Percentiles rank a stretch among this genome's conserved stretches.
Conservation (phyloP, 2,329 filamentous ascomycete genomes). For the Macroventuria anomochaeta region DNA sequence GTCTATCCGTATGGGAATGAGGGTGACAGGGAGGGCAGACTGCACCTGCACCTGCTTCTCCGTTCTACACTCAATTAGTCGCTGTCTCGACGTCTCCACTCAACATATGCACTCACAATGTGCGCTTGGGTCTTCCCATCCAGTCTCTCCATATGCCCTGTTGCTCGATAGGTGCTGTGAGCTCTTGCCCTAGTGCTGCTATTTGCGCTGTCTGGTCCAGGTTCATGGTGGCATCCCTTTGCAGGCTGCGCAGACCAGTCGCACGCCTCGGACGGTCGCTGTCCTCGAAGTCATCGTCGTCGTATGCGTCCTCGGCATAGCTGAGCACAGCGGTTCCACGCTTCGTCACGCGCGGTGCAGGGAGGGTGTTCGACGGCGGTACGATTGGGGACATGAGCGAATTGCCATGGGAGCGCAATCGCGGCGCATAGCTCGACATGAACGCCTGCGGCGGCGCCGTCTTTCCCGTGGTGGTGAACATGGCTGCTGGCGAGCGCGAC, state of each 20-base stretch:
- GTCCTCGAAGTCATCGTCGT: slow-evolving; percentile 79
- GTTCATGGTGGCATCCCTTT: slow-evolving; percentile 66
- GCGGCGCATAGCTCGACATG: slow-evolving; percentile 88
- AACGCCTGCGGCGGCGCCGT: slow-evolving; percentile 78
- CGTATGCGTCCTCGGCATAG: slow-evolving; percentile 95
- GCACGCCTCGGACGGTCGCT: slow-evolving; percentile 74
- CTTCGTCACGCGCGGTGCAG: slow-evolving; percentile 86
- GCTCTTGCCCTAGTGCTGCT: slow-evolving; percentile 85
- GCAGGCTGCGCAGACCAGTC: slow-evolving; percentile 80
- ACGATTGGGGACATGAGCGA: slow-evolving; percentile 86
- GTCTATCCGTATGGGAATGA: slow-evolving; percentile 96
- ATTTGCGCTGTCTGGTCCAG: slow-evolving; percentile 68
- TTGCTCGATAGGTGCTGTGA: slow-evolving; percentile 76
- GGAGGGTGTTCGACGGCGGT: slow-evolving; percentile 70
- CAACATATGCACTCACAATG: slow-evolving; percentile 50
- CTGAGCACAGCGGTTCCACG: slow-evolving; percentile 96
- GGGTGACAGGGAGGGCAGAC: slow-evolving; percentile 80
- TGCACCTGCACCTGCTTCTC: slow-evolving; percentile 68
- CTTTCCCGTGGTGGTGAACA: slow-evolving; percentile 51
- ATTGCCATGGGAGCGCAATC: slow-evolving; percentile 89
- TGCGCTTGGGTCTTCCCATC: slow-evolving; percentile 76
- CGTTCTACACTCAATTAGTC: slow-evolving; percentile 50
- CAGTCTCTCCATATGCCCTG: slow-evolving; percentile 95
- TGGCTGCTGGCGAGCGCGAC: slow-evolving; percentile 37
- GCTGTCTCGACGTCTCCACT: not conserved